Percentiles rank a stretch among this genome's conserved stretches.
These are phyloP conservation scores for Metarhizium anisopliae DNA, from an alignment of 2,329 filamentous ascomycete species.

Conservation along the genomic window DNA sequence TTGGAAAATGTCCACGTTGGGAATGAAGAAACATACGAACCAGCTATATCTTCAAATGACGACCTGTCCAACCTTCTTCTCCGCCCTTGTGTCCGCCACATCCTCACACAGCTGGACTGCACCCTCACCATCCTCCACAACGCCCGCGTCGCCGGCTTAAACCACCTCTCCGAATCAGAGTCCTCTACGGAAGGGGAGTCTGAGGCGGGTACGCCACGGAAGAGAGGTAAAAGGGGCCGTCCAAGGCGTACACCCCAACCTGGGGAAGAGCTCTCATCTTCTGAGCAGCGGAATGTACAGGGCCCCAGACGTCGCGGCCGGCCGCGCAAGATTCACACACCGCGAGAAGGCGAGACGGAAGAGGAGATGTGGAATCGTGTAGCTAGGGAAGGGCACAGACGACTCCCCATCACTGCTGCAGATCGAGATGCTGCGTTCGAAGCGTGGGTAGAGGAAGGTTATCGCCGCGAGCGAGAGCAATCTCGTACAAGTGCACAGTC, in stretches of 20 bases:
- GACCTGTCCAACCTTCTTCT: constrained; percentile 56
- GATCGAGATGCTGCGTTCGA: constrained; percentile 24
- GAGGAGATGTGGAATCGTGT: constrained; percentile 37
- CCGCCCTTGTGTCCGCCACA: constrained; percentile 58
- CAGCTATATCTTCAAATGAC: constrained; percentile 61
- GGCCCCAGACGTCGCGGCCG: constrained; percentile 23
- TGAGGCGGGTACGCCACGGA: constrained; percentile 14
- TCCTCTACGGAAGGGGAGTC: constrained; percentile 29
- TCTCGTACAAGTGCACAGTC: not conserved
- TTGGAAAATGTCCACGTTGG: not conserved
- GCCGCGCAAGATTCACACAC: constrained; percentile 29
- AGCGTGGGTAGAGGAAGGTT: constrained; percentile 23
- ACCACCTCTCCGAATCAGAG: constrained; percentile 26
- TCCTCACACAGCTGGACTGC: constrained; percentile 60
- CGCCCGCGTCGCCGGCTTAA: constrained; percentile 42
- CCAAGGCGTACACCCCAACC: constrained; percentile 12
- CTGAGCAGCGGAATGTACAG: constrained; percentile 3
- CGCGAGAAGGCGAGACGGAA: constrained; percentile 34
- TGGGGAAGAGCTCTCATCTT: constrained; percentile 4
- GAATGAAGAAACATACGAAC: constrained; percentile 25
- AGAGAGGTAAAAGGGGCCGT: constrained; percentile 13
- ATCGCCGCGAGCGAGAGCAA: constrained; percentile 7
- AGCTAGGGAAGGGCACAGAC: constrained; percentile 31
- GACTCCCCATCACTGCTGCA: constrained; percentile 15
- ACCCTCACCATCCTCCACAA: constrained; percentile 64